These are phyloP conservation scores for Chrysopogon serrulatus DNA, from an alignment of 176 grass and related monocot genomes.

Conservation along the genomic window DNA sequence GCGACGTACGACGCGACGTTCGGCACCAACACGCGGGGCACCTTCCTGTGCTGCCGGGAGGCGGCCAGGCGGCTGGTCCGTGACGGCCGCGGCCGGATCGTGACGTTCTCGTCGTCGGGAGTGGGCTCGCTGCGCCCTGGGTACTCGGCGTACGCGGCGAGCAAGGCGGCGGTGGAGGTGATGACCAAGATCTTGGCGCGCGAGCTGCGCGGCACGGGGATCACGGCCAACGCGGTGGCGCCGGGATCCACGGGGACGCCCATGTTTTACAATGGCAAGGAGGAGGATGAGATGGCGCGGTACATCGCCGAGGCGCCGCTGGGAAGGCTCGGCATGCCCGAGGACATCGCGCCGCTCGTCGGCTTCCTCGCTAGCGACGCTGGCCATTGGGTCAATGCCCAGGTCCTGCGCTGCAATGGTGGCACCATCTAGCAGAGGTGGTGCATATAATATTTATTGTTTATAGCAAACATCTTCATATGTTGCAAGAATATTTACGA, in stretches of 20 bases:
- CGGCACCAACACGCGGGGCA: background rate
- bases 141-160: background rate
- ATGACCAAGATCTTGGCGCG: background rate
- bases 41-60: background rate
- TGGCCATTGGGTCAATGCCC: conserved; percentile 47
- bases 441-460: too few species aligned
- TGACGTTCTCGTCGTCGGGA: background rate
- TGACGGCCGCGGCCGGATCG: background rate
- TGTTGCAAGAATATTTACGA: too few species aligned
- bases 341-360: conserved; percentile 52
- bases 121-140: background rate
- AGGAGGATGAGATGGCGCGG: conserved; percentile 23
- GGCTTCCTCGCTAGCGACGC: conserved; percentile 45
- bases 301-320: conserved; percentile 48
- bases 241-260: conserved; percentile 49
- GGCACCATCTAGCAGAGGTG: conserved; percentile 44
- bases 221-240: background rate
- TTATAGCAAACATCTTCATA: too few species aligned
- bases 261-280: conserved; percentile 57
- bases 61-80: background rate
- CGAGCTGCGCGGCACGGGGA: background rate
- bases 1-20: background rate
- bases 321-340: conserved; percentile 11
- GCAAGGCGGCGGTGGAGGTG: conserved; percentile 7
- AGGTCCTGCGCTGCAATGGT: conserved; percentile 47